Base-by-base conservation (phyloP, 1,139 yeast species). In the Lodderomyces pseudojiufengensis region DNA sequence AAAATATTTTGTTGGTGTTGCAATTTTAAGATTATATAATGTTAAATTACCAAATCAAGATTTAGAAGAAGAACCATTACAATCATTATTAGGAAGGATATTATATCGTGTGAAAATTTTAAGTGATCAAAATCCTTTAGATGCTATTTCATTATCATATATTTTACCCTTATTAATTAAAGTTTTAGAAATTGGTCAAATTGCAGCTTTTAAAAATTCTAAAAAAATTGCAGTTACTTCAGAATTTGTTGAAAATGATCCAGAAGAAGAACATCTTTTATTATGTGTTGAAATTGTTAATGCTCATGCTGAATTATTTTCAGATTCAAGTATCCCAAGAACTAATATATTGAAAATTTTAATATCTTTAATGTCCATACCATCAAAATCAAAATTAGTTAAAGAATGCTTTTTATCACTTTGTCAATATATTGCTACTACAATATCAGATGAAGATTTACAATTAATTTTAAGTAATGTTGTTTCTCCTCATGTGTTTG, bases 191-290 rank as follows among this genome's bases (percentile, higher is more conserved):
- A 73, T 69, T 37, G 88, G 90, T 42, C 76, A 73, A 41, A 55
- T 55, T 3, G 73, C 71, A 30, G 74, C 84, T 1, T 50, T 73
- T 36, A 73, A 63, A 47, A 76, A 72, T 47, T 64, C 78, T 1
- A 64, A 67, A 22, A 79, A 78, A 33, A 55, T 52, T 37, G 67
- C 57, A 2, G 73, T 65, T 24, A 75, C 69, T 40, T 73, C 77
- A 29, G 96, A 76, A 54, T 84, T 76, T 63, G 77, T 69, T 24
- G 83, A 82, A 43, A 94, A 84, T 52, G 95, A 85, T 43, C 84
- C 84, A 20, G 85, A 84, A 50, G 97, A 90, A 55, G 97, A 90
- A 55, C 95, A 86, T 48, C 63, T 87, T 32, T 61, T 85, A 39
- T 64, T 92, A 40, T 85, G 92, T 0, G 61, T 90, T 45, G 95